These are phyloP conservation scores for Coleophoma cylindrospora DNA, from an alignment of 2,329 filamentous ascomycete species.

Conservation along the genomic window DNA sequence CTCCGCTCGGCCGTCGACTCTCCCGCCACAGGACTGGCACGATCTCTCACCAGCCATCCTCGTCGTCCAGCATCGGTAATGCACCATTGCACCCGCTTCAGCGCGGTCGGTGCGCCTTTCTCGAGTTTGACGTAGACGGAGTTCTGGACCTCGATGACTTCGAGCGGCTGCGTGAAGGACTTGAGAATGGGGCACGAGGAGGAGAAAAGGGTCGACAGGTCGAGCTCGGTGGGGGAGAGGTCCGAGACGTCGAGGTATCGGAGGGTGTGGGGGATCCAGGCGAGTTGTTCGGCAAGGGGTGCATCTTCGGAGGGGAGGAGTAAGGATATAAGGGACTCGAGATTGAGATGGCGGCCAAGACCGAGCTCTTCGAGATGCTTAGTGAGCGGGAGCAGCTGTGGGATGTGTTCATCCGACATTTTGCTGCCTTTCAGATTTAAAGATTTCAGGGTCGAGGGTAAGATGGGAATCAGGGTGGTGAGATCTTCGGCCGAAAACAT, in stretches of 20 bases:
- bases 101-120: constrained; percentile 32
- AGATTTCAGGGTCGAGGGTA: constrained; percentile 65
- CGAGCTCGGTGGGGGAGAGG: constrained; percentile 55
- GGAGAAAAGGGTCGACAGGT: constrained; percentile 48
- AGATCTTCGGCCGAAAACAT: constrained; percentile 64
- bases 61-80: constrained; percentile 63
- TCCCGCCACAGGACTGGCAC: constrained; percentile 12
- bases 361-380: constrained; percentile 75
- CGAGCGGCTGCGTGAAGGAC: constrained; percentile 58
- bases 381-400: constrained; percentile 57
- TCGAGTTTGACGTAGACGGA: constrained; percentile 62
- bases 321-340: constrained; percentile 47
- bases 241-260: constrained; percentile 76
- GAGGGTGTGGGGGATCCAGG: constrained; percentile 54
- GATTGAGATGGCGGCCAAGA: constrained; percentile 61
- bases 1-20: constrained; percentile 11
- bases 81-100: constrained; percentile 54
- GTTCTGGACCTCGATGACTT: constrained; percentile 71
- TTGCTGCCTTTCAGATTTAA: constrained; percentile 72
- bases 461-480: constrained; percentile 55
- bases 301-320: constrained; percentile 19
- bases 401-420: constrained; percentile 61
- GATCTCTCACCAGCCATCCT: constrained; percentile 58
- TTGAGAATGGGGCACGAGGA: constrained; percentile 52
- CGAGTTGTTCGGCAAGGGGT: constrained; percentile 27